Base-by-base conservation (phyloP, 2,329 filamentous ascomycete genomes). In the Thermothelomyces thermophilus region DNA sequence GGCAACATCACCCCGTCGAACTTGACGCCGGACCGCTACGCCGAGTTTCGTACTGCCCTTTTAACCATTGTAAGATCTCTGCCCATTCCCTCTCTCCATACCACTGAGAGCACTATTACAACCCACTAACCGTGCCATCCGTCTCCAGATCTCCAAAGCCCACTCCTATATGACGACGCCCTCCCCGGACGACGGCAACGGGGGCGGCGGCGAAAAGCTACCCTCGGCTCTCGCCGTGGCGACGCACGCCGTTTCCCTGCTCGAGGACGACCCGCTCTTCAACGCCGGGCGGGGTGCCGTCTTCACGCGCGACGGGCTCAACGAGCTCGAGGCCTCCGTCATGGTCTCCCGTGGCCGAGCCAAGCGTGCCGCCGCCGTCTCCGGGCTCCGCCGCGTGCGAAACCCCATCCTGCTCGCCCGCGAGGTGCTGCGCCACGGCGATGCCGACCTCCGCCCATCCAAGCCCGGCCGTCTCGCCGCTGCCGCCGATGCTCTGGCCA, bases 271-370 rank as follows among this genome's bases (percentile, higher is more conserved):
- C 62, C 76, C 84, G 2, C 77, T 94, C 4, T 95, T 93, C 76
- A 95, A 95, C 70, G 82, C 83, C 50, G 89, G 83, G 7, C 83
- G 82, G 60, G 90, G 90, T 46, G 87, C 89, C 44, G 89, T 95
- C 17, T 95, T 94, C 67, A 95, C 88, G 0, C 80, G 83, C 44
- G 83, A 85, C 57, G 90, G 90, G 16, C 77, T 83, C 55, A 90
- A 90, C 64, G 87, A 95, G 70, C 82, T 95, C 54, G 90, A 95
- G 68, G 87, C 87, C 1, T 87, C 82, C 8, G 79, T 95, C 45
- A 95, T 95, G 89, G 86, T 94, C 0, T 86, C 84, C 2, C 75
- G 75, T 24, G 85, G 84, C 0, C 73, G 74, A 50, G 76, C 80
- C 35, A 95, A 95, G 72, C 79, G 87, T 31, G 88, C 83, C 14